These are phyloP conservation scores for Aspergillus carlsbadensis DNA, from an alignment of 495 filamentous ascomycete genomes.

Conservation along the genomic window DNA sequence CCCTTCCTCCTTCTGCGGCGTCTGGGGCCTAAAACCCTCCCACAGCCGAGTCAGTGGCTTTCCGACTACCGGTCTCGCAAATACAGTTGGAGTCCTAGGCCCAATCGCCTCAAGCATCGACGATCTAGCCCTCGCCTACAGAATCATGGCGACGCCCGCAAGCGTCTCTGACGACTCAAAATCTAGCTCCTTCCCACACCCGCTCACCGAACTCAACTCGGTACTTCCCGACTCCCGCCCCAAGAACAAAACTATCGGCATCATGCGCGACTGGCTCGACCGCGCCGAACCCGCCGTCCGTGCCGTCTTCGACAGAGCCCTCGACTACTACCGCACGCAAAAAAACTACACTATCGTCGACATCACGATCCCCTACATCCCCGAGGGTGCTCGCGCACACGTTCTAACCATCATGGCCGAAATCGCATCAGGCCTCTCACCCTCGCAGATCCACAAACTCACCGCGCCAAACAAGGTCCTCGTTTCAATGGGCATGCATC, in stretches of 20 bases:
- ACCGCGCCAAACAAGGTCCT: slow-evolving; percentile 75
- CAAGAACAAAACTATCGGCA: slow-evolving; percentile 59
- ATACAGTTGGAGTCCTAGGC: slow-evolving; percentile 65
- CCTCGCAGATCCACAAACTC: slow-evolving; percentile 46
- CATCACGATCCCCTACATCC: slow-evolving; percentile 74
- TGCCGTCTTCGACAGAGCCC: slow-evolving; percentile 53
- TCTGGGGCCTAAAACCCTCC: slow-evolving; percentile 84
- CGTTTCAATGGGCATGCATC: slow-evolving; percentile 55
- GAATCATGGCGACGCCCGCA: slow-evolving; percentile 70
- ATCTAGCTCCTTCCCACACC: slow-evolving; percentile 51
- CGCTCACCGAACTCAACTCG: slow-evolving; percentile 24
- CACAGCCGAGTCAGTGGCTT: slow-evolving; percentile 69
- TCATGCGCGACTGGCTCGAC: slow-evolving; percentile 75
- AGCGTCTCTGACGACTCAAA: slow-evolving; percentile 46
- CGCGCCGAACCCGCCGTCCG: slow-evolving; percentile 63
- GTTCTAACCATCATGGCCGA: slow-evolving; percentile 78
- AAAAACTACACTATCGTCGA: slow-evolving; percentile 67
- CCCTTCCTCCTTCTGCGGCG: slow-evolving; percentile 78
- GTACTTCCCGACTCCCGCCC: slow-evolving; percentile 8
- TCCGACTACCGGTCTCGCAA: slow-evolving; percentile 60
- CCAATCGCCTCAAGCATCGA: slow-evolving; percentile 75
- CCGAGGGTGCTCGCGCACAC: slow-evolving; percentile 74
- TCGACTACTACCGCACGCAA: slow-evolving; percentile 57
- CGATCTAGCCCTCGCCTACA: slow-evolving; percentile 82
- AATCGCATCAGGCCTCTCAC: slow-evolving; percentile 45